phyloP scores from a whole-genome alignment of 1,284 basidiomycete genomes.

The Austroboletus niveus region DNA sequence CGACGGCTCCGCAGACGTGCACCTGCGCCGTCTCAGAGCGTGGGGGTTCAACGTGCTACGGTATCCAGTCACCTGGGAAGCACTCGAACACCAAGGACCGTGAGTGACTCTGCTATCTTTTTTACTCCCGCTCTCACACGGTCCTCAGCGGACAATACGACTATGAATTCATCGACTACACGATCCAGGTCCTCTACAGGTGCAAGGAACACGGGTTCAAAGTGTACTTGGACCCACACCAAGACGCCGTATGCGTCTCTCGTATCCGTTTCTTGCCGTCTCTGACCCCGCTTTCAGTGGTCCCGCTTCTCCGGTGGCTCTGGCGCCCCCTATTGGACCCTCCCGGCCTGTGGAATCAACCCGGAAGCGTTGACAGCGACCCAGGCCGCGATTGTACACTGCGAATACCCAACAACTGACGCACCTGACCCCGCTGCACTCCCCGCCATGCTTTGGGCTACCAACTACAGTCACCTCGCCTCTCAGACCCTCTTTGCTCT shows the following conservation, averaged over 20 bases:
- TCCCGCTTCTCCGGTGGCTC: slow-evolving; percentile 96
- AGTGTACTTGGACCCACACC: slow-evolving; percentile 95
- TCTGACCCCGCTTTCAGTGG: slow-evolving; percentile 59
- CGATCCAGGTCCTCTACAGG: slow-evolving; percentile 81
- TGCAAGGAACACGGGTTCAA: slow-evolving; percentile 95
- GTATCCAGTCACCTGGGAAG: slow-evolving; percentile 94
- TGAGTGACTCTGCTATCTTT: slow-evolving; percentile 47
- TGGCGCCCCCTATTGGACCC: slow-evolving; percentile 94
- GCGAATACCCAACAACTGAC: slow-evolving; percentile 71
- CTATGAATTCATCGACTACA: slow-evolving; percentile 90
- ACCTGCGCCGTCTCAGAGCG: slow-evolving; percentile 78
- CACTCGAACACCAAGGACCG: slow-evolving; percentile 91
- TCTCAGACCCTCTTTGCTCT: slow-evolving; percentile 91
- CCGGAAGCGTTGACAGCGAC: slow-evolving; percentile 84
- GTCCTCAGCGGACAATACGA: slow-evolving; percentile 82
- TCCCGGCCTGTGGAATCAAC: slow-evolving; percentile 89
- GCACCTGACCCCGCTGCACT: slow-evolving; percentile 68
- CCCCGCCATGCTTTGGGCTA: slow-evolving; percentile 96
- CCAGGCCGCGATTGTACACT: slow-evolving; percentile 83
- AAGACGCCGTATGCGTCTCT: slow-evolving; percentile 75
- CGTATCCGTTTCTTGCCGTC: not conserved
- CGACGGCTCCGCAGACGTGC: slow-evolving; percentile 85
- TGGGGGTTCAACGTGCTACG: slow-evolving; percentile 97
- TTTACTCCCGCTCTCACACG: not conserved
- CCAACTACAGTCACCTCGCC: slow-evolving; percentile 89